These are phyloP conservation scores for Salix suchowensis DNA, from an alignment of 345 rosid species.

Conservation along the genomic window DNA sequence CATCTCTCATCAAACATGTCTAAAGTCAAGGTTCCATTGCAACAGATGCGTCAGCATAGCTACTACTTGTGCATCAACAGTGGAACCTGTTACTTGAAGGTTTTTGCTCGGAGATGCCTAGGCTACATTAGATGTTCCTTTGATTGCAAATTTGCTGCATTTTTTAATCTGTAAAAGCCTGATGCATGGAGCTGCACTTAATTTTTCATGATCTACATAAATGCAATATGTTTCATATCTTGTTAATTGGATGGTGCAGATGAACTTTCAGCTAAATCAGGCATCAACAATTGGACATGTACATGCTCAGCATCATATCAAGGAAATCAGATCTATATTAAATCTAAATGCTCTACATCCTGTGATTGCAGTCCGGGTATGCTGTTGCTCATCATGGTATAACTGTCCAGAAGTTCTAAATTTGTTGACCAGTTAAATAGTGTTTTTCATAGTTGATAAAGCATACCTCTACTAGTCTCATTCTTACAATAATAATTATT, in stretches of 20 bases:
- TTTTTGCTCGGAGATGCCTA: conserved; percentile 2
- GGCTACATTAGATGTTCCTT: neutral
- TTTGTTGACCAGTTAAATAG: neutral
- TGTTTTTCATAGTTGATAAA: neutral
- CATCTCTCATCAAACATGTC: conserved; percentile 1
- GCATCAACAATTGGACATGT: conserved; percentile 61
- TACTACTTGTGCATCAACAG: neutral
- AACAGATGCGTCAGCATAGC: neutral
- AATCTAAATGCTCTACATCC: conserved; percentile 69
- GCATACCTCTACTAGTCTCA: neutral
- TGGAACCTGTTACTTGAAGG: neutral
- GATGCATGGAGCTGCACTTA: neutral
- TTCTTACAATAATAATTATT: neutral
- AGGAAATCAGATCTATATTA: conserved; percentile 43
- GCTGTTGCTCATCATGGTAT: conserved; percentile 5
- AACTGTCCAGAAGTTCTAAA: neutral
- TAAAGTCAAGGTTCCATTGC: neutral
- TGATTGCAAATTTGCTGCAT: neutral
- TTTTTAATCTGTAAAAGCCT: neutral
- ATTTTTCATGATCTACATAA: conserved; percentile 1
- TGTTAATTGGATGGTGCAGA: conserved; percentile 29
- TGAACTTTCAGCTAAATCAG: conserved; percentile 43
- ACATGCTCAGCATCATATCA: conserved; percentile 45
- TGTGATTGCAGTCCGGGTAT: conserved; percentile 83
- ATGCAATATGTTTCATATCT: neutral